Evolutionary conservation across 1,284 basidiomycete genomes (phyloP), one percentile per base, ranked within the genome.

Genomic region (Takashimella koratensis): DNA sequence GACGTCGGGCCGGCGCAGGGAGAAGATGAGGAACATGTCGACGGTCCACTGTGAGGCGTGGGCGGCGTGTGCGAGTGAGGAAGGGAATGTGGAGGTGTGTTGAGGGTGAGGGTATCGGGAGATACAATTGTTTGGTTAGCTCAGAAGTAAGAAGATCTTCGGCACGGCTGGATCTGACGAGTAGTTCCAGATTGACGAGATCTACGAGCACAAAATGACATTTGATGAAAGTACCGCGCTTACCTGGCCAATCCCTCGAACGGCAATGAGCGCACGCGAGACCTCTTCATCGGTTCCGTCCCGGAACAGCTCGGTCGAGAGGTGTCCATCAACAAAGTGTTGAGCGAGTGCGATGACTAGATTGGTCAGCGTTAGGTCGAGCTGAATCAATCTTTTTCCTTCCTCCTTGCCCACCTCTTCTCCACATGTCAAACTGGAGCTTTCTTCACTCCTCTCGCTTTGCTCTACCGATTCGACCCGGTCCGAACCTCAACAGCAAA

Each of bases 21-120:
- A 87, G 74, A 93, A 93, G 55, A 94, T 88, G 11, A 88, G 82
- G 68, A 93, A 93, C 90, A 93, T 92, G 68, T 91, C 84, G 13
- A 90, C 87, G 79, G 73, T 76, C 72, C 75, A 76, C 54, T 73
- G 54, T 45, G 4, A 2, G 24, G 12, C 8, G 30, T 23, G 21
- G 20, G 20, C 11, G 25, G 12, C 24, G 12, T 19, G 11, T 25
- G 21, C 16, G 24, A 19, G 3, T 22, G n/a, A n/a, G n/a, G n/a
- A n/a, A n/a, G n/a, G n/a, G n/a, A n/a, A n/a, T n/a, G n/a, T n/a
- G n/a, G n/a, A n/a, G n/a, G n/a, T n/a, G n/a, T n/a, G n/a, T n/a
- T n/a, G n/a, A n/a, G n/a, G n/a, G n/a, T n/a, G n/a, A n/a, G n/a
- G n/a, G n/a, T n/a, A n/a, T n/a, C n/a, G n/a, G n/a, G n/a, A n/a